These are phyloP conservation scores for Crithidia expoeki DNA, from an alignment of 208 protist species.

Conservation along the genomic window DNA sequence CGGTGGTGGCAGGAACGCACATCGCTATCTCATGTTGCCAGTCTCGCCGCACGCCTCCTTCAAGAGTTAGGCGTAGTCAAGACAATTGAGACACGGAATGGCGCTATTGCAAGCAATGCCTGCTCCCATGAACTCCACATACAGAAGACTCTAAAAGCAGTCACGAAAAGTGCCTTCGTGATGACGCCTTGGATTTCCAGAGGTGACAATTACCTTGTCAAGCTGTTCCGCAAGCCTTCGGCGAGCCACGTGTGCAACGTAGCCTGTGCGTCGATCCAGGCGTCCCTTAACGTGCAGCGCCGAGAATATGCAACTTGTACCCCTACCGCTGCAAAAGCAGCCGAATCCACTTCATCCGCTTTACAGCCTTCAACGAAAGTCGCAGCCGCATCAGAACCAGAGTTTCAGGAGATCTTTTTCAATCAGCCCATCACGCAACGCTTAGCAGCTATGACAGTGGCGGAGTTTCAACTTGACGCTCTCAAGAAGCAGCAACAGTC, in stretches of 20 bases:
- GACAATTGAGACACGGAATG: too few relatives aligned
- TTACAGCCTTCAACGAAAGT: not conserved
- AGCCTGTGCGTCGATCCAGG: not conserved
- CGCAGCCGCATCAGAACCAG: not conserved
- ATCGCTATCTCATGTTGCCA: not conserved
- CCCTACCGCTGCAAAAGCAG: not conserved
- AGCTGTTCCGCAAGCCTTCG: too few relatives aligned
- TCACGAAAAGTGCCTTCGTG: too few relatives aligned
- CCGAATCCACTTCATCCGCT: not conserved
- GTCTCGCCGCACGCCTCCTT: not conserved
- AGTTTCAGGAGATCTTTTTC: conserved; percentile 31
- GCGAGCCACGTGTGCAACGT: not conserved
- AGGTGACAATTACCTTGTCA: too few relatives aligned
- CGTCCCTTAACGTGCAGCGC: conserved; percentile 7
- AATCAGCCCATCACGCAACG: conserved; percentile 47
- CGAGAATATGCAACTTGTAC: conserved; percentile 5
- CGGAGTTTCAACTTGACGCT: conserved; percentile 16
- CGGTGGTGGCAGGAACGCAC: conserved; percentile 6
- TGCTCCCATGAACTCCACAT: not conserved
- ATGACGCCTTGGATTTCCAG: too few relatives aligned
- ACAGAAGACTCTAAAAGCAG: too few relatives aligned
- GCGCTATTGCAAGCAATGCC: not conserved
- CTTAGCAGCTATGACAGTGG: conserved; percentile 49
- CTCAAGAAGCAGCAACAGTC: not conserved
- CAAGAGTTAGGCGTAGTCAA: too few relatives aligned